Evolutionary conservation across 495 filamentous ascomycete genomes (phyloP).

Genomic region (Hypoxylon trugodes): DNA sequence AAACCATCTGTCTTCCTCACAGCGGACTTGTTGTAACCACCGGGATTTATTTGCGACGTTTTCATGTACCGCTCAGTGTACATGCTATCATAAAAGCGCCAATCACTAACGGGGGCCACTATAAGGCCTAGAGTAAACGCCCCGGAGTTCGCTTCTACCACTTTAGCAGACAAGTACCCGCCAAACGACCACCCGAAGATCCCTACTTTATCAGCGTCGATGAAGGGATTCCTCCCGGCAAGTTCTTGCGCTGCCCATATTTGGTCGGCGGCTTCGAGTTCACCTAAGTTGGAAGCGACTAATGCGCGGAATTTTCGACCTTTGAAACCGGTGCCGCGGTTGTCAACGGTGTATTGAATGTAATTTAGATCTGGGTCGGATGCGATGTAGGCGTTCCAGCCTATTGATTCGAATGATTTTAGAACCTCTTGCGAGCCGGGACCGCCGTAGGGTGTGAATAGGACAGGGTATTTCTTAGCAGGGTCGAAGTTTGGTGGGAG

Average conservation of each 20-base stretch:
- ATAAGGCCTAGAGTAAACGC: constrained; percentile 62
- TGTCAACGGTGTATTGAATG: constrained; percentile 64
- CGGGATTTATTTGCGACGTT: constrained; percentile 55
- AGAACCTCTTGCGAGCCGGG: constrained; percentile 60
- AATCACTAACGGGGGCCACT: constrained; percentile 64
- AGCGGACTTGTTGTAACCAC: constrained; percentile 57
- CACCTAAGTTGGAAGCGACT: constrained; percentile 59
- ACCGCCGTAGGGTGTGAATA: constrained; percentile 65
- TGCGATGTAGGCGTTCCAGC: constrained; percentile 62
- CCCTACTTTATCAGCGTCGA: constrained; percentile 60
- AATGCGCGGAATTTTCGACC: constrained; percentile 60
- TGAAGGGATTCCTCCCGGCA: constrained; percentile 50
- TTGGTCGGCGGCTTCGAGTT: constrained; percentile 64
- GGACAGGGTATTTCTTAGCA: constrained; percentile 62
- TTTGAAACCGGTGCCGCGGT: constrained; percentile 63
- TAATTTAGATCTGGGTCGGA: constrained; percentile 67
- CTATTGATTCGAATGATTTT: constrained; percentile 54
- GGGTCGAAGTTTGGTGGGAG: constrained; percentile 61
- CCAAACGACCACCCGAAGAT: constrained; percentile 70
- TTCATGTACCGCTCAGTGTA: constrained; percentile 75
- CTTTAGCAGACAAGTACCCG: constrained; percentile 65
- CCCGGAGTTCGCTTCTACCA: constrained; percentile 60
- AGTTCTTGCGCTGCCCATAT: constrained; percentile 62
- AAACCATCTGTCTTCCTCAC: constrained; percentile 58
- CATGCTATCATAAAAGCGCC: constrained; percentile 69